Conservation (phyloP, 2,329 filamentous ascomycete genomes). For the Colletotrichum trifolii region DNA sequence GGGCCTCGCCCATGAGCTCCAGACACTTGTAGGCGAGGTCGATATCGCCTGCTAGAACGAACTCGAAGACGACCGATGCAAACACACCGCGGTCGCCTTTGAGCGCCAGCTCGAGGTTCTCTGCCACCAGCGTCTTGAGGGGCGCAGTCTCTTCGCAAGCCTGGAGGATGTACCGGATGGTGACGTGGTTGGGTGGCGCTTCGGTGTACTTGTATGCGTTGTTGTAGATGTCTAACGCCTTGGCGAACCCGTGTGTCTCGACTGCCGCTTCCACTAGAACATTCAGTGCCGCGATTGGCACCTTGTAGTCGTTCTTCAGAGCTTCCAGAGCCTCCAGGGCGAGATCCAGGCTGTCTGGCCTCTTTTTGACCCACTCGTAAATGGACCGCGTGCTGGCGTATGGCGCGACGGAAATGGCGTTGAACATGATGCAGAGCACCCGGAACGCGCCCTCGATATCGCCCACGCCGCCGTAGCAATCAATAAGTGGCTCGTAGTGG, state of each 20-base stretch:
- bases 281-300: constrained; percentile 50
- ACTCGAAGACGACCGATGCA: constrained; percentile 24
- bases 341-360: constrained; percentile 57
- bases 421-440: constrained; percentile 78
- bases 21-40: constrained; percentile 34
- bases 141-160: constrained; percentile 42
- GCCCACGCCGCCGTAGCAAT: constrained; percentile 70
- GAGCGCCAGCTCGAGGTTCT: constrained; percentile 43
- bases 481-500: constrained; percentile 84
- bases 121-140: constrained; percentile 42
- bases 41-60: constrained; percentile 22
- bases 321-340: constrained; percentile 68
- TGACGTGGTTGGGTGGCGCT: constrained; percentile 40
- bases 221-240: constrained; percentile 47
- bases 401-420: constrained; percentile 68
- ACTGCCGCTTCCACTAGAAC: constrained; percentile 50
- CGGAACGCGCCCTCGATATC: constrained; percentile 76
- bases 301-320: constrained; percentile 52
- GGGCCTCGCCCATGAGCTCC: constrained; percentile 21
- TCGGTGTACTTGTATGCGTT: constrained; percentile 44
- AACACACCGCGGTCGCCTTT: constrained; percentile 28
- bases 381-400: constrained; percentile 72
- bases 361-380: constrained; percentile 63
- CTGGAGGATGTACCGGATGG: constrained; percentile 46
- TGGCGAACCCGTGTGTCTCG: constrained; percentile 42